phyloP scores from a whole-genome alignment of 2,329 filamentous ascomycete genomes.

The Fusarium sp. region DNA sequence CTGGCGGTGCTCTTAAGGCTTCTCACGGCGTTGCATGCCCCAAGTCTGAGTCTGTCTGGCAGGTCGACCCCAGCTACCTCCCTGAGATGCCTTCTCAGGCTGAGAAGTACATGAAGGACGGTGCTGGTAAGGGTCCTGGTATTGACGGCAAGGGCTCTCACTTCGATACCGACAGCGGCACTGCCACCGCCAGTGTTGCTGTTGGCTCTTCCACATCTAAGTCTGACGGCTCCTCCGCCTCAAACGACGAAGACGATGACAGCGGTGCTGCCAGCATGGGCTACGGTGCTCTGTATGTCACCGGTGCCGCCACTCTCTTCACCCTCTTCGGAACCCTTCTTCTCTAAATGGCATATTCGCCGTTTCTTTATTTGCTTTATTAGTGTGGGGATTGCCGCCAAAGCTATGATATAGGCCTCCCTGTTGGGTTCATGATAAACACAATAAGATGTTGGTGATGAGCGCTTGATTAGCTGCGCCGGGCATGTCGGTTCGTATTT shows the following conservation, averaged over 20 bases:
- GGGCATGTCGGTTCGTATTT: slow-evolving; percentile 41
- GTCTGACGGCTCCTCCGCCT: slow-evolving; percentile 17
- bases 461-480: slow-evolving; percentile 40
- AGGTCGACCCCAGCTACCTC: slow-evolving; percentile 61
- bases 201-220: slow-evolving; percentile 48
- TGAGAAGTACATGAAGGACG: slow-evolving; percentile 63
- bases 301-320: slow-evolving; percentile 51
- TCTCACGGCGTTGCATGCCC: slow-evolving; percentile 63
- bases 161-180: slow-evolving; percentile 59
- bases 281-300: slow-evolving; percentile 50
- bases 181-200: slow-evolving; percentile 57
- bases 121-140: slow-evolving; percentile 65
- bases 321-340: slow-evolving; percentile 55
- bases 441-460: slow-evolving; percentile 31
- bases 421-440: slow-evolving; percentile 38
- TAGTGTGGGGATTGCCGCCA: slow-evolving; percentile 22
- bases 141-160: slow-evolving; percentile 66
- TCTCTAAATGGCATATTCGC: slow-evolving; percentile 48
- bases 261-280: slow-evolving; percentile 48
- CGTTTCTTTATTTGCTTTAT: slow-evolving; percentile 23
- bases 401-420: slow-evolving; percentile 10
- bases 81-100: slow-evolving; percentile 64
- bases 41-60: slow-evolving; percentile 60
- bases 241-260: slow-evolving; percentile 44
- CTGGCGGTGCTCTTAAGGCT: slow-evolving; percentile 61